Conservation (phyloP, 2,329 filamentous ascomycete species). For the Phyllachora maydis region DNA sequence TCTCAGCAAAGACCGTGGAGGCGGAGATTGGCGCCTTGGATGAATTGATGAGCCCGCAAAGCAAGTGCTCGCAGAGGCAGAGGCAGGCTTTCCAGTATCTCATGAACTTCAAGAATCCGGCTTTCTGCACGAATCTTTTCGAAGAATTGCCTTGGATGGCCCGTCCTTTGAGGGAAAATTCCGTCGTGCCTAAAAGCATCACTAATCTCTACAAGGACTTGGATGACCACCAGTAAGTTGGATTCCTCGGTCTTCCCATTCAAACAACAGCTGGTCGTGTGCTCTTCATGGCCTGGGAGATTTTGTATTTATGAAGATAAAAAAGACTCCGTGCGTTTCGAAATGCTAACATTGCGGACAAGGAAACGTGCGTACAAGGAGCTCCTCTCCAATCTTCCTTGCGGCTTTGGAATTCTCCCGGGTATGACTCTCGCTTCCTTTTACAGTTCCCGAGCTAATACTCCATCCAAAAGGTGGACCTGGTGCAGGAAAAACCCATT, state of each 20-base stretch:
- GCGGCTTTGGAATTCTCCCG: slow-evolving; percentile 20
- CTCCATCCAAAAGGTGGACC: too few relatives aligned
- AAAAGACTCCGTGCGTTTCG: not conserved
- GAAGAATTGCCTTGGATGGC: not conserved
- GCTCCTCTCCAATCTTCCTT: slow-evolving; percentile 16
- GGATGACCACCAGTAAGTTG: slow-evolving; percentile 1
- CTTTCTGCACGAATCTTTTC: not conserved
- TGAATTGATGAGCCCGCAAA: slow-evolving; percentile 1
- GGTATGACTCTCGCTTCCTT: too few relatives aligned
- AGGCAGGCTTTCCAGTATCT: not conserved
- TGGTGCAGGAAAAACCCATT: slow-evolving; percentile 24
- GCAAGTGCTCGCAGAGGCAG: slow-evolving; percentile 1
- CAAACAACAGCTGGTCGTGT: not conserved
- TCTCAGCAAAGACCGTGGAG: slow-evolving; percentile 2
- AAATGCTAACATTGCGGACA: not conserved
- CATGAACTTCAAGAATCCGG: not conserved
- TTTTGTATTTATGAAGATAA: not conserved
- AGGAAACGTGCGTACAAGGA: slow-evolving; percentile 11
- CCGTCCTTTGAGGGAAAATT: not conserved
- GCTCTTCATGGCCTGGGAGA: not conserved
- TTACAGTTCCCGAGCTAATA: too few relatives aligned
- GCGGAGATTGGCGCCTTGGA: slow-evolving; percentile 3
- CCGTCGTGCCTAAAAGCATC: not conserved
- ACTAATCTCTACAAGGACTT: not conserved
- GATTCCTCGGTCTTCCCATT: too few relatives aligned